Conservation (phyloP, 2,329 filamentous ascomycete species). For the Aspergillus arachidicola region DNA sequence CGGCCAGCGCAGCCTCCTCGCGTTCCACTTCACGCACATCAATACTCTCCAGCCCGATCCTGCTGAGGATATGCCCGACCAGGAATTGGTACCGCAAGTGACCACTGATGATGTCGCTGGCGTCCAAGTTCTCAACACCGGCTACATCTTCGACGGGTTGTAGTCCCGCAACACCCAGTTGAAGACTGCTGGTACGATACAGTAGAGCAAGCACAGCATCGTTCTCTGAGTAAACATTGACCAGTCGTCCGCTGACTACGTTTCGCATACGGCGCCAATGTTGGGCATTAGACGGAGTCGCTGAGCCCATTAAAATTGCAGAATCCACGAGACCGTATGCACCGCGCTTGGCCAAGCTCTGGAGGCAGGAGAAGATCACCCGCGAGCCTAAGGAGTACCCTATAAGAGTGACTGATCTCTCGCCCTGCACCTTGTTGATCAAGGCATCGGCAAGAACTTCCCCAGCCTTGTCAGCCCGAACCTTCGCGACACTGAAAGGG, state of each 20-base stretch:
- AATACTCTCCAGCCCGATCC: constrained; percentile 70
- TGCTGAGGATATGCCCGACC: constrained; percentile 66
- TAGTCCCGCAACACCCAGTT: constrained; percentile 81
- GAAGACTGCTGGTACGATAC: constrained; percentile 80
- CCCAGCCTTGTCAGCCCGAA: constrained; percentile 78
- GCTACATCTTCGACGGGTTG: constrained; percentile 64
- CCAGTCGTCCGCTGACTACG: constrained; percentile 77
- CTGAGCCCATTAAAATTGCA: constrained; percentile 79
- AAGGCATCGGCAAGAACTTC: constrained; percentile 78
- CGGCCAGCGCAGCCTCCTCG: constrained; percentile 44
- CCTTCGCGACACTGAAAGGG: constrained; percentile 76
- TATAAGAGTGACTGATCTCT: constrained; percentile 76
- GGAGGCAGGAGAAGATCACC: constrained; percentile 80
- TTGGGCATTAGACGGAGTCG: constrained; percentile 69
- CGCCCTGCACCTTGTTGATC: constrained; percentile 79
- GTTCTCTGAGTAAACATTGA: constrained; percentile 86
- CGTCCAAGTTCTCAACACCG: constrained; percentile 65
- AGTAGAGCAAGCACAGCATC: constrained; percentile 87
- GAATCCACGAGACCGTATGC: constrained; percentile 85
- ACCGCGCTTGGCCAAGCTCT: constrained; percentile 72
- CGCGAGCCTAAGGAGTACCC: constrained; percentile 82
- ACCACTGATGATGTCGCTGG: constrained; percentile 66
- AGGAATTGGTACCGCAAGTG: constrained; percentile 72
- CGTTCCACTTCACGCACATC: constrained; percentile 49
- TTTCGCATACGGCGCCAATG: constrained; percentile 78